Evolutionary conservation across 768 basidiomycete species (phyloP).

Genomic region (Bullera alba): DNA sequence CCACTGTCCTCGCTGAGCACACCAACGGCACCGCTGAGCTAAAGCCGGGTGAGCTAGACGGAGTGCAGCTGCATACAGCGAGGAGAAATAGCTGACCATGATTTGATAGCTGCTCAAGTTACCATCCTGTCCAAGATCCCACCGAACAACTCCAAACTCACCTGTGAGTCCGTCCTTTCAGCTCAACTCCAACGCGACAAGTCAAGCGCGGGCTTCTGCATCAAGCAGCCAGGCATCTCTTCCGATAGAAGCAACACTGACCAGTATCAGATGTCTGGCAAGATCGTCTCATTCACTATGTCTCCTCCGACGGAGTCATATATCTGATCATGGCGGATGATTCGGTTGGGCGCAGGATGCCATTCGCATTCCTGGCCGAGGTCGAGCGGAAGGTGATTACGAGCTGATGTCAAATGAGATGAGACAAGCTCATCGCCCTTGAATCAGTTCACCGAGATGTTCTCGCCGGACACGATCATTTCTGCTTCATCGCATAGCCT

Average conservation of each 20-base stretch:
- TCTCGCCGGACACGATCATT: slow-evolving; percentile 41
- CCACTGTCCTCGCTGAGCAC: slow-evolving; percentile 79
- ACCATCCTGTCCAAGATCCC: slow-evolving; percentile 93
- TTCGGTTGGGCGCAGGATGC: slow-evolving; percentile 79
- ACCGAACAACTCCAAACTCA: slow-evolving; percentile 65
- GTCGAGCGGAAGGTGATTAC: slow-evolving; percentile 56
- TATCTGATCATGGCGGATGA: slow-evolving; percentile 95
- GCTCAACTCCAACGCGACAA: background rate
- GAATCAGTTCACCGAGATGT: slow-evolving; percentile 46
- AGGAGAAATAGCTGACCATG: slow-evolving; percentile 50
- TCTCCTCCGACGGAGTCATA: slow-evolving; percentile 76
- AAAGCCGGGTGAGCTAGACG: slow-evolving; percentile 62
- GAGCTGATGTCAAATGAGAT: slow-evolving; percentile 49
- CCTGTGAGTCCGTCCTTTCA: slow-evolving; percentile 32
- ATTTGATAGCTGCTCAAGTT: slow-evolving; percentile 38
- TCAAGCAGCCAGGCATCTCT: no score
- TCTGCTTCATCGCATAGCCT: slow-evolving; percentile 46
- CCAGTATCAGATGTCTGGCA: slow-evolving; percentile 42
- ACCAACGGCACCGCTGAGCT: slow-evolving; percentile 74
- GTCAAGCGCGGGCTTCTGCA: no score
- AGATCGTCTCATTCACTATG: slow-evolving; percentile 88
- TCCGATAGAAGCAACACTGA: background rate
- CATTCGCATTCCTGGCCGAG: slow-evolving; percentile 85
- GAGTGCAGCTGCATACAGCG: slow-evolving; percentile 49
- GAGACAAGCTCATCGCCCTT: slow-evolving; percentile 45